Evolutionary conservation across 345 rosid species (phyloP), one percentile per base, ranked within the genome.

Genomic region (Rhodamnia rubescens): DNA sequence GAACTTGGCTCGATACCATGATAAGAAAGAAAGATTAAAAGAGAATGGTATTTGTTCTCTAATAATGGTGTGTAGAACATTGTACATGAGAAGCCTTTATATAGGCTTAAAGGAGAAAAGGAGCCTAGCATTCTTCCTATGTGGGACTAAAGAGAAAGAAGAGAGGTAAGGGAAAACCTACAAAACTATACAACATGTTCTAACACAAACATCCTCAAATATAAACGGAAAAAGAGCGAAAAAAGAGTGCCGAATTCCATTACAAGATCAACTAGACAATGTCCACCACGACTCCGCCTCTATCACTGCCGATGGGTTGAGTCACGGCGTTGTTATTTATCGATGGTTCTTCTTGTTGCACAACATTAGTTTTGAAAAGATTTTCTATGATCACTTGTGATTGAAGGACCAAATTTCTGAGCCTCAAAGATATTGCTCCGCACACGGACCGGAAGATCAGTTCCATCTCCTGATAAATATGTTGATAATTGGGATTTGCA

Each of bases 271-370:
- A 61, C 5, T 61, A 61, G 74, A 61, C 74, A 29, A 14, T 29
- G 42, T 61, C 9, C 42, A 29, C 40, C 21, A 10, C 0, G 0
- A 2, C 4, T 32, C 7, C 0, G 1, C 78, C 20, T 69, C 78
- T 42, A 4, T 69, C 24, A 32, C 22, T 0, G 1, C 75, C 24
- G 16, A 4, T 5, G 0, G 24, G 22, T 16, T 0, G 0, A 64
- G 0, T 29, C 6, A 8, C 6, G 2, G 1, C 2, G 20, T 64
- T 64, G 0, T 16, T 16, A 64, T 18, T 26, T 14, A 12, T n/a
- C 6, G 32, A 58, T 58, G 16, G 7, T 61, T 15, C 42, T 29
- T 29, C 74, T 61, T 8, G 11, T 7, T 61, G 18, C 6, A 13
- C 20, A 15, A 61, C 8, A 29, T 6, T 15, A 61, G 13, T 61